Conservation (phyloP, 306 rosid genomes). For the Acacia acuminata region DNA sequence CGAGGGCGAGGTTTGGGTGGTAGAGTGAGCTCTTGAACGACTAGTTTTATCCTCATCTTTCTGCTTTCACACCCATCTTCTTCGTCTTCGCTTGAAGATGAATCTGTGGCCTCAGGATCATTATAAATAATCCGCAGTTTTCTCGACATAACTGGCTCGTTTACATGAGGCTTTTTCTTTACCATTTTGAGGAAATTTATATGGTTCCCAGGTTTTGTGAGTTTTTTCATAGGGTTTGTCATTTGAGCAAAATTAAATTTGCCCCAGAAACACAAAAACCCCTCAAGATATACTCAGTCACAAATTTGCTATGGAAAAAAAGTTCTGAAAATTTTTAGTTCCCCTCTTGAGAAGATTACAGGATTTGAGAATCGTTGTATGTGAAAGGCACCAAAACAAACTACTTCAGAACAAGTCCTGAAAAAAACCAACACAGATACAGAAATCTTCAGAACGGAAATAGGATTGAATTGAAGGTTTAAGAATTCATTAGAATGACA, state of each 20-base stretch:
- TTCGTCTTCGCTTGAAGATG: slow-evolving; percentile 74
- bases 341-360: slow-evolving; percentile 71
- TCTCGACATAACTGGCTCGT: slow-evolving; percentile 32
- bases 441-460: neutral
- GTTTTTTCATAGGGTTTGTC: slow-evolving; percentile 37
- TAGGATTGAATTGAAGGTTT: neutral
- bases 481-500: neutral
- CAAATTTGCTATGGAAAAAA: neutral
- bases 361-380: slow-evolving; percentile 55
- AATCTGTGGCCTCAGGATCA: slow-evolving; percentile 82
- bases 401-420: slow-evolving; percentile 78
- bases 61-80: slow-evolving; percentile 23
- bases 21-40: slow-evolving; percentile 38
- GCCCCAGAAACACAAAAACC: neutral
- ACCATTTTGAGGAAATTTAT: slow-evolving; percentile 9
- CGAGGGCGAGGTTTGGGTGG: slow-evolving; percentile 20
- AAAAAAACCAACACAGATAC: neutral
- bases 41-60: slow-evolving; percentile 29
- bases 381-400: slow-evolving; percentile 66
- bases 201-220: neutral
- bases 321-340: slow-evolving; percentile 36
- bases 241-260: slow-evolving; percentile 13
- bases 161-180: slow-evolving; percentile 20
- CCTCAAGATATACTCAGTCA: slow-evolving; percentile 29
- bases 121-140: slow-evolving; percentile 56